Conservation (phyloP, 2,329 filamentous ascomycete species). For the Berkeleyomyces rouxiae region DNA sequence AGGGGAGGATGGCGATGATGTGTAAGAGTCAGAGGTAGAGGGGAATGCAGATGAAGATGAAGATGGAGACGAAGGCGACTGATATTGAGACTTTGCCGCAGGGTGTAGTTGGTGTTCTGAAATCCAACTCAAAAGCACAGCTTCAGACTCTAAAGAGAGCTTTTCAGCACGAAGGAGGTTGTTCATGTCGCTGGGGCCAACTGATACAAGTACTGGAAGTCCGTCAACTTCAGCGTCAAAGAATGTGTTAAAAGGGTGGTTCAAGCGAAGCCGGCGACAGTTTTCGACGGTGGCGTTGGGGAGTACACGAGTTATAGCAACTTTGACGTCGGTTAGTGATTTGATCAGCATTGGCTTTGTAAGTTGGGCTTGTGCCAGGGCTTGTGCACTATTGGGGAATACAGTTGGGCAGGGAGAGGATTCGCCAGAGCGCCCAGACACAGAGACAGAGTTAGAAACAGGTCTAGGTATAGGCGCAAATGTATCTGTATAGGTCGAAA, state of each 20-base stretch:
- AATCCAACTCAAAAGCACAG: slow-evolving; percentile 11
- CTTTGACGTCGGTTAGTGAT: slow-evolving; percentile 16
- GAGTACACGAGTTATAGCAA: slow-evolving; percentile 22
- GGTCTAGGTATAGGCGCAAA: not conserved
- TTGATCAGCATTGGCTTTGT: slow-evolving; percentile 10
- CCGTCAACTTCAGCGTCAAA: slow-evolving; percentile 11
- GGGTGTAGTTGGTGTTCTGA: slow-evolving; percentile 3
- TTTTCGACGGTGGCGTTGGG: slow-evolving; percentile 21
- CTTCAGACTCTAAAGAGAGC: slow-evolving; percentile 11
- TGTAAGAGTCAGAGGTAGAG: not conserved
- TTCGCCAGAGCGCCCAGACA: not conserved
- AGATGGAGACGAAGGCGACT: not conserved
- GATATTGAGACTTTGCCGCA: not conserved
- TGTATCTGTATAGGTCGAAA: not conserved
- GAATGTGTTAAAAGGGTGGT: slow-evolving; percentile 10
- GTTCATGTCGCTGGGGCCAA: slow-evolving; percentile 11
- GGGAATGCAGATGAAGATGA: not conserved
- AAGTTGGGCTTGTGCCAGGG: not conserved
- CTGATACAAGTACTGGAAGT: slow-evolving; percentile 10
- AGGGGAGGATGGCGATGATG: not conserved
- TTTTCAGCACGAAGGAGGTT: slow-evolving; percentile 6
- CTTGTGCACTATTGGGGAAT: slow-evolving; percentile 3
- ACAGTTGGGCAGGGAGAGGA: slow-evolving; percentile 4
- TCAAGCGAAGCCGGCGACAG: slow-evolving; percentile 12
- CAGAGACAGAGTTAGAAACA: not conserved